Base-by-base conservation (phyloP, 306 rosid genomes). In the Gastrolobium villosum region DNA sequence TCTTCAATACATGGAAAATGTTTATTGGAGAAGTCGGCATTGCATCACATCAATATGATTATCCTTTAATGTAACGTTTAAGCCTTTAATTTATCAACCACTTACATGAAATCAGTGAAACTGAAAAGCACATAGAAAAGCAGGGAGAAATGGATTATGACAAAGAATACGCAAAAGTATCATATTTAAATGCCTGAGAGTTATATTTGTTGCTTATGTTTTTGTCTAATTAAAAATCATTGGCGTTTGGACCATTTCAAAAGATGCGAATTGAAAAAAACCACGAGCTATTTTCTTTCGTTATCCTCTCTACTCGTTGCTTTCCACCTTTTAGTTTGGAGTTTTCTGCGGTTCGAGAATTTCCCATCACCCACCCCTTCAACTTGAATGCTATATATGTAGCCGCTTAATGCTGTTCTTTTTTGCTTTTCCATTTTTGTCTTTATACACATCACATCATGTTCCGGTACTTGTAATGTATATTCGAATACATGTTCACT, bases 351-450 rank as follows among this genome's bases (percentile, higher is more conserved):
- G 43, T 50, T 30, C 5, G 44, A 61, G 66, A 74, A 69, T 20
- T 76, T 31, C 77, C 39, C 70, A 79, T 68, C 75, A 73, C n/a
- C 28, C 75, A 80, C 53, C 15, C 14, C 70, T 55, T 79, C 49
- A 15, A 20, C 32, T 9, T 49, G 14, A 41, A 60, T 76, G 36
- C 40, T 59, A n/a, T 28, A 57, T 37, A 2, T 53, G 13, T 32
- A 32, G 61, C 60, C 20, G 5, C 65, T 32, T 50, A 39, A 40
- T 11, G 78, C 32, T 72, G 65, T 59, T 49, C 61, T 45, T 36
- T 26, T 31, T 56, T 41, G 6, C 41, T 36, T 81, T 65, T 10
- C n/a, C 15, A 0, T n/a, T 10, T 81, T 81, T 85, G 86, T 85
- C 76, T 75, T 78, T 52, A 70, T 68, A 74, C 50, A 55, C 35